Evolutionary conservation across 2,329 filamentous ascomycete genomes (phyloP).

Genomic region (Neonectria neomacrospora): DNA sequence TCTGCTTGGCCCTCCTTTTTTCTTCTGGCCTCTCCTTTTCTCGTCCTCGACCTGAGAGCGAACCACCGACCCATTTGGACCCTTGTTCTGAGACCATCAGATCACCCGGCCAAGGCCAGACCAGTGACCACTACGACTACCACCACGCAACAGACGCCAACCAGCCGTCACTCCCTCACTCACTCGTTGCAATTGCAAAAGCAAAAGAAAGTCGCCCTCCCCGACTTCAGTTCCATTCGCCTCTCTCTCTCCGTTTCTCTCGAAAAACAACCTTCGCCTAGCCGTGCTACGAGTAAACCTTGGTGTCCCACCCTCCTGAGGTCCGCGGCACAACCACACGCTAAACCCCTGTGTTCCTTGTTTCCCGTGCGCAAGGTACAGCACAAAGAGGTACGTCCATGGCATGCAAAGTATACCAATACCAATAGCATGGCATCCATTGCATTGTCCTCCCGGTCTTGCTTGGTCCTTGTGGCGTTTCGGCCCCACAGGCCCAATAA

Average conservation of each 20-base stretch:
- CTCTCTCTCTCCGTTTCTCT: background rate
- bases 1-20: background rate
- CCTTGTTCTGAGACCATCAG: conserved; percentile 8
- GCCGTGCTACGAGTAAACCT: background rate
- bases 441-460: conserved; percentile 1
- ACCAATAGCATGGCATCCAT: background rate
- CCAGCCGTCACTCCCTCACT: background rate
- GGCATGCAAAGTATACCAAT: background rate
- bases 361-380: background rate
- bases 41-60: background rate
- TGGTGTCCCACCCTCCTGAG: background rate
- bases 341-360: background rate
- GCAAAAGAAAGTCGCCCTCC: background rate
- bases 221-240: background rate
- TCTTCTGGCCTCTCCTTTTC: background rate
- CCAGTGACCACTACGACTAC: background rate
- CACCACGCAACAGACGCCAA: conserved; percentile 1
- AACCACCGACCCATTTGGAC: conserved; percentile 3
- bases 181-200: conserved; percentile 2
- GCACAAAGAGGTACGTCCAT: conserved; percentile 1
- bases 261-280: conserved; percentile 1
- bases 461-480: background rate
- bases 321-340: too few relatives aligned
- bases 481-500: background rate
- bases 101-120: background rate